phyloP scores from a whole-genome alignment of 306 rosid species.

The Vigna angularis region DNA sequence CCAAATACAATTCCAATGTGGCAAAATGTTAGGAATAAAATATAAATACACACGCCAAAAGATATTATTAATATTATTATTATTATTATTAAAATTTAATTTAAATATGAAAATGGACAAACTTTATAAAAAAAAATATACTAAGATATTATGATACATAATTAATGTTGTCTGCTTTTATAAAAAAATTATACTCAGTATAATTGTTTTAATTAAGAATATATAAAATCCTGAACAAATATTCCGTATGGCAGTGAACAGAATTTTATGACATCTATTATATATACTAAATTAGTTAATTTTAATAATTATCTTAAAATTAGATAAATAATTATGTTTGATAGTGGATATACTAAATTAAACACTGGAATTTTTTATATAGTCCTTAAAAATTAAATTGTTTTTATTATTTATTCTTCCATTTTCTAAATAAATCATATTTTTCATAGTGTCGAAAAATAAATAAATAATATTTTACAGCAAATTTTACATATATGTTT shows the following conservation, averaged over 20 bases:
- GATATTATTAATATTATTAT: background rate
- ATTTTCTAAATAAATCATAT: background rate
- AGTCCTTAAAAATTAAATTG: background rate
- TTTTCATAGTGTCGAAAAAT: background rate
- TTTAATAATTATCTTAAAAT: background rate
- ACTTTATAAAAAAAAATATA: background rate
- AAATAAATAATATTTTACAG: background rate
- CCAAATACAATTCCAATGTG: constrained; percentile 57
- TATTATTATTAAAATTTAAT: background rate
- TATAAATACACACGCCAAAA: background rate
- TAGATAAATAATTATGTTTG: background rate
- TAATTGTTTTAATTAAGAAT: background rate
- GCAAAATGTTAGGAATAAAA: constrained; percentile 42
- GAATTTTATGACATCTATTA: background rate
- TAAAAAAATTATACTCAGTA: no score
- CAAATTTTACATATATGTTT: background rate
- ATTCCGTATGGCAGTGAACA: background rate
- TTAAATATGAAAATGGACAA: background rate
- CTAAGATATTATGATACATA: background rate
- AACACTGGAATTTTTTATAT: no score
- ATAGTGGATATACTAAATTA: no score
- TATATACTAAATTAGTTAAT: background rate
- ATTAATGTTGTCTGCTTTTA: background rate
- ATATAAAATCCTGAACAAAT: background rate
- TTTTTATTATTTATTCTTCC: background rate